These are phyloP conservation scores for Amphichorda felina DNA, from an alignment of 2,329 filamentous ascomycete genomes.

Conservation along the genomic window DNA sequence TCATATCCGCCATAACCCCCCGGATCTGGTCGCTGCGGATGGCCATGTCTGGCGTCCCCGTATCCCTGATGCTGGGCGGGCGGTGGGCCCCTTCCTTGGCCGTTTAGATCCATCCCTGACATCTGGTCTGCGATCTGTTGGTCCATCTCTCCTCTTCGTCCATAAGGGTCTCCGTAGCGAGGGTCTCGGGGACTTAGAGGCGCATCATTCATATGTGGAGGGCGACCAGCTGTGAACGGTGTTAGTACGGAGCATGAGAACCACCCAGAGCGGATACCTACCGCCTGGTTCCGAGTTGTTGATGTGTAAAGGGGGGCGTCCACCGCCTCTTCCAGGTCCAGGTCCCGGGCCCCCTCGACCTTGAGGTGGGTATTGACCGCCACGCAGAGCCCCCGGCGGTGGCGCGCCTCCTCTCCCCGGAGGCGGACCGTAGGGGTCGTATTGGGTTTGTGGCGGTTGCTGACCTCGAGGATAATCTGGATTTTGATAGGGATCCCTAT, in stretches of 20 bases:
- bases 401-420: conserved; percentile 27
- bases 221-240: conserved; percentile 7
- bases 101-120: conserved; percentile 21
- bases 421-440: conserved; percentile 22
- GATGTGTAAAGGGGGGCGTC: conserved; percentile 22
- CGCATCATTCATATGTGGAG: conserved; percentile 17
- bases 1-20: conserved; percentile 14
- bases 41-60: conserved; percentile 13
- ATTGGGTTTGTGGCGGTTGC: conserved; percentile 26
- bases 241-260: conserved; percentile 5
- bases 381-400: conserved; percentile 25
- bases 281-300: conserved; percentile 27
- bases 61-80: conserved; percentile 19
- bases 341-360: conserved; percentile 11
- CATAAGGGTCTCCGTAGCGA: conserved; percentile 9
- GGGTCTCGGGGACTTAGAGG: conserved; percentile 15
- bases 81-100: conserved; percentile 15
- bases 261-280: conserved; percentile 14
- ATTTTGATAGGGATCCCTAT: conserved; percentile 29
- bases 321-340: conserved; percentile 21
- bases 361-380: conserved; percentile 18
- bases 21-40: conserved; percentile 14
- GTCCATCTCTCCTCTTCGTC: conserved; percentile 9
- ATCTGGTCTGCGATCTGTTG: conserved; percentile 20
- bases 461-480: conserved; percentile 31